Percentiles rank a stretch among this genome's conserved stretches.
phyloP scores from a whole-genome alignment of 2,329 filamentous ascomycete genomes.

The Colletotrichum kahawae region DNA sequence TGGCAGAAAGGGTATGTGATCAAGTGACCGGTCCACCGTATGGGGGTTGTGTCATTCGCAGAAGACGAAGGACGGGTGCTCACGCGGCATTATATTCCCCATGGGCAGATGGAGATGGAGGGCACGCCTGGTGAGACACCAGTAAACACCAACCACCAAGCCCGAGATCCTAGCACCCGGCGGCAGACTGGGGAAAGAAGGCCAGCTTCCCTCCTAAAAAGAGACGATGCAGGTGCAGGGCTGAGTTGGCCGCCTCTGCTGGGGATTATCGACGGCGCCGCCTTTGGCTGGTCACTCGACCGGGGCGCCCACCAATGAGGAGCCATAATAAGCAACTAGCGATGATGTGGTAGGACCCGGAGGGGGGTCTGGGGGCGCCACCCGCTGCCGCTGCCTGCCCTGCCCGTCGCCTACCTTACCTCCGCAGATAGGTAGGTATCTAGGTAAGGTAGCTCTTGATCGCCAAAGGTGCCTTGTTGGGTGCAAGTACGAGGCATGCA shows the following conservation, averaged over 20 bases:
- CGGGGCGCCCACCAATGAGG: slow-evolving; percentile 9
- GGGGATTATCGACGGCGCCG: slow-evolving; percentile 8
- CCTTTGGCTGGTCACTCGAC: slow-evolving; percentile 17
- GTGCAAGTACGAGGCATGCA: background rate
- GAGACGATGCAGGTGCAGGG: slow-evolving; percentile 10
- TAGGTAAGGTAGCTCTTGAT: background rate
- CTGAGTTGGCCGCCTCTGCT: slow-evolving; percentile 6
- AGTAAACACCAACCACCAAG: background rate
- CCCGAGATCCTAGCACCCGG: background rate
- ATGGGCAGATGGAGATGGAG: background rate
- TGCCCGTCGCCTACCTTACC: background rate
- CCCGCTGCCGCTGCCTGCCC: slow-evolving; percentile 13
- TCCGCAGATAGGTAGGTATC: background rate
- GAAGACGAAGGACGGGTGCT: background rate
- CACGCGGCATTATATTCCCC: slow-evolving; percentile 21
- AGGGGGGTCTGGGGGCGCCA: background rate
- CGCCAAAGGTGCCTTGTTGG: background rate
- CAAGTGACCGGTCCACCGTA: slow-evolving; percentile 10
- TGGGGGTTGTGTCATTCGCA: background rate
- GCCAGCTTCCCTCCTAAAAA: background rate
- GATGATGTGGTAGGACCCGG: background rate
- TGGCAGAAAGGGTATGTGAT: slow-evolving; percentile 10
- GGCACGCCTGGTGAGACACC: slow-evolving; percentile 7
- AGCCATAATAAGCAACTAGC: slow-evolving; percentile 2
- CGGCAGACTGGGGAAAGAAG: background rate